Conservation (phyloP, 331 rosid species). For the Stylosanthes scabra region DNA sequence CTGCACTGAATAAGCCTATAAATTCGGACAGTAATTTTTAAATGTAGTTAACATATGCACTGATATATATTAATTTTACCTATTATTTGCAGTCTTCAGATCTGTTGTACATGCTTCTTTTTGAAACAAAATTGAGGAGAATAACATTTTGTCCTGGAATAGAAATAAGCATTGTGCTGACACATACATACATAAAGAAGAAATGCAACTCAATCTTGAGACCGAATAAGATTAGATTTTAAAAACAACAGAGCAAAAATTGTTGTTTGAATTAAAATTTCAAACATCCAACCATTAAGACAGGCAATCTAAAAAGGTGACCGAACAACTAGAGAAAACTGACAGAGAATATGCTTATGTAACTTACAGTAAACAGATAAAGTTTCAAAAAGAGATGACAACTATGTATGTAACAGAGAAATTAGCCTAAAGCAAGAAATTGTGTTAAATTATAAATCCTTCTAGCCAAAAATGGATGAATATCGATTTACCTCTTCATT, state of each 20-base stretch:
- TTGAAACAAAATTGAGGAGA: constrained; percentile 55
- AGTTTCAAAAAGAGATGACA: background rate
- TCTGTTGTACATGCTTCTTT: constrained; percentile 46
- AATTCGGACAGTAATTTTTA: constrained; percentile 17
- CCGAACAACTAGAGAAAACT: background rate
- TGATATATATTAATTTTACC: constrained; percentile 43
- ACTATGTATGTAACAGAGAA: constrained; percentile 5
- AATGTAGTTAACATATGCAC: constrained; percentile 16
- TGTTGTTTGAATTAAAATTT: background rate
- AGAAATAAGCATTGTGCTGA: constrained; percentile 34
- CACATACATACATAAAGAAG: constrained; percentile 1
- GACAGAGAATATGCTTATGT: constrained; percentile 19
- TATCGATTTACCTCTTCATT: constrained; percentile 64
- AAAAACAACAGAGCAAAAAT: constrained; percentile 15
- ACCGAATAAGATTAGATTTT: constrained; percentile 13
- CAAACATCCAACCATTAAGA: constrained; percentile 14
- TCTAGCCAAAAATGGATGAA: background rate
- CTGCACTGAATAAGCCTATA: constrained; percentile 25
- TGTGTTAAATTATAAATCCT: constrained; percentile 22
- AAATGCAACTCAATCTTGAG: constrained; percentile 22
- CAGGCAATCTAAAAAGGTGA: background rate
- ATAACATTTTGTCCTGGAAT: constrained; percentile 62
- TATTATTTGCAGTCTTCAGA: constrained; percentile 40
- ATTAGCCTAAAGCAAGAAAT: constrained; percentile 11
- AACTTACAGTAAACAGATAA: background rate